A percentile compares a stretch with the other conserved stretches of the same genome.
phyloP scores from a whole-genome alignment of 2,329 filamentous ascomycete species.

The Clarireedia homoeocarpa region DNA sequence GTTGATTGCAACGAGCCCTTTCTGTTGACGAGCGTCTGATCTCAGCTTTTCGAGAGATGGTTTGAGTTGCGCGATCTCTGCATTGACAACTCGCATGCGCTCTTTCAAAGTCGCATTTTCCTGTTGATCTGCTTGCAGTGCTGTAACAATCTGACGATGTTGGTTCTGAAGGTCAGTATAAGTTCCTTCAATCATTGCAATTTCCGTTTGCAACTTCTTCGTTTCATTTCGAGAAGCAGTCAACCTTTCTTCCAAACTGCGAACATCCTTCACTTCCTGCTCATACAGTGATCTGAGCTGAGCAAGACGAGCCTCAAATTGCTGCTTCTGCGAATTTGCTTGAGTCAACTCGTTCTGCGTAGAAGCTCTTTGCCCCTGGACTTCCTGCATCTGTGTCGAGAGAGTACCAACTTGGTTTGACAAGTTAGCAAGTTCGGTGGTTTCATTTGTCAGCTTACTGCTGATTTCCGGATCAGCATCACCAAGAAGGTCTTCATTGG shows the following conservation, averaged over 20 bases:
- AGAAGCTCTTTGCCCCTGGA: slow-evolving; percentile 70
- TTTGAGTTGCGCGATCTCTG: slow-evolving; percentile 75
- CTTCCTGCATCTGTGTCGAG: slow-evolving; percentile 88
- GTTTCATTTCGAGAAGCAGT: slow-evolving; percentile 70
- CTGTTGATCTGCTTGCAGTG: slow-evolving; percentile 77
- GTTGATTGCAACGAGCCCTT: slow-evolving; percentile 93
- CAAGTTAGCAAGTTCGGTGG: slow-evolving; percentile 86
- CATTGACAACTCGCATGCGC: slow-evolving; percentile 74
- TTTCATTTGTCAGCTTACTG: slow-evolving; percentile 82
- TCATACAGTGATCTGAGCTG: slow-evolving; percentile 87
- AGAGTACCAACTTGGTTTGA: slow-evolving; percentile 91
- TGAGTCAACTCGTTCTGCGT: slow-evolving; percentile 79
- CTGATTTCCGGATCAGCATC: slow-evolving; percentile 84
- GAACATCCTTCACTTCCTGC: slow-evolving; percentile 83
- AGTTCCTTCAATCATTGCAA: slow-evolving; percentile 72
- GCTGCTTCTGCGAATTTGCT: slow-evolving; percentile 78
- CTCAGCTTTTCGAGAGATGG: slow-evolving; percentile 90
- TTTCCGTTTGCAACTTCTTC: slow-evolving; percentile 74
- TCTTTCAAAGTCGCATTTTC: slow-evolving; percentile 85
- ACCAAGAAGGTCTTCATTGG: slow-evolving; percentile 78
- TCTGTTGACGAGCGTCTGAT: slow-evolving; percentile 87
- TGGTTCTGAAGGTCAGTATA: slow-evolving; percentile 77
- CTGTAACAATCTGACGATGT: slow-evolving; percentile 65
- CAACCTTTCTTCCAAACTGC: slow-evolving; percentile 76
- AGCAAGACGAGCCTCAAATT: slow-evolving; percentile 81